Conservation (phyloP, 2,329 filamentous ascomycete genomes). For the Helminthosporium solani region DNA sequence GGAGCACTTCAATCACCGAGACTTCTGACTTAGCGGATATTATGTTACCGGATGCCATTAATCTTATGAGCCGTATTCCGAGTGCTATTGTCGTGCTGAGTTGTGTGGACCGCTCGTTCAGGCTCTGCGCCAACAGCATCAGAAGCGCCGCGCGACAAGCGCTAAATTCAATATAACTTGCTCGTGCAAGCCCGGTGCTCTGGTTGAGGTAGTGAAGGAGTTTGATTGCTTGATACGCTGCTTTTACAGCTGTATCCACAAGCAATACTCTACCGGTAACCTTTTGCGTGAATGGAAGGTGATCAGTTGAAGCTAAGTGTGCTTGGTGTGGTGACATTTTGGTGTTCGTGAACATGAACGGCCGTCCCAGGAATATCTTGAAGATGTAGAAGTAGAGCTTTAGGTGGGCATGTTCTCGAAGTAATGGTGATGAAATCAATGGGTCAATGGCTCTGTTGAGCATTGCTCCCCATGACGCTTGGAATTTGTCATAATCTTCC, state of each 20-base stretch:
- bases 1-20: background rate
- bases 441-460: background rate
- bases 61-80: background rate
- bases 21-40: background rate
- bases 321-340: conserved; percentile 1
- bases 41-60: background rate
- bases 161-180: conserved; percentile 15
- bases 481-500: conserved; percentile 1
- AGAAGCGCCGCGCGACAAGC: conserved; percentile 15
- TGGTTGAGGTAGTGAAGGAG: conserved; percentile 10
- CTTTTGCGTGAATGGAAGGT: background rate
- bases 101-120: background rate
- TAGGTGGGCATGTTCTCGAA: conserved; percentile 6
- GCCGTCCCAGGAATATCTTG: conserved; percentile 16
- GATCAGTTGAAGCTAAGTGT: background rate
- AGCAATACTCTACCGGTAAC: conserved; percentile 8
- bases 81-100: background rate
- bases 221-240: conserved; percentile 12
- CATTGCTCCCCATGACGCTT: background rate
- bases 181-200: conserved; percentile 14
- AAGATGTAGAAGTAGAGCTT: conserved; percentile 10
- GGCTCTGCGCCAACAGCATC: conserved; percentile 13
- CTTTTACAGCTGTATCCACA: conserved; percentile 11
- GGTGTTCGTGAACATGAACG: conserved; percentile 14
- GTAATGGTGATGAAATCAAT: conserved; percentile 1